phyloP scores from a whole-genome alignment of 345 rosid species.

The Garcia nutans region DNA sequence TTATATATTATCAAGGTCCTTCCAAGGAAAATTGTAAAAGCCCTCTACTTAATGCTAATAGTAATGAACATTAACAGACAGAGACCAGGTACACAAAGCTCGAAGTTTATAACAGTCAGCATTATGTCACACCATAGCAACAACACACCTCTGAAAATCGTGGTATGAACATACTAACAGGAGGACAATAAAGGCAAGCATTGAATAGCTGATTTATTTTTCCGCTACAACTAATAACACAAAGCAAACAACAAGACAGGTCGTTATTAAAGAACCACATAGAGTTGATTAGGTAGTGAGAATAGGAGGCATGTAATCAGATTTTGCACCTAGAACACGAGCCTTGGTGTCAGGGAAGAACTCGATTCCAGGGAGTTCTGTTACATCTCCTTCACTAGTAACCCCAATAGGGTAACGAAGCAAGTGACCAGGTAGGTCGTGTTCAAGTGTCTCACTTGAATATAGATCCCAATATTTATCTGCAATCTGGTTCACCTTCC shows the following conservation, averaged over 20 bases:
- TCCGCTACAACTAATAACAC: constrained; percentile 7
- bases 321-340: constrained; percentile 71
- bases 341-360: constrained; percentile 95
- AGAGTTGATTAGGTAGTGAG: constrained; percentile 59
- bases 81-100: background rate
- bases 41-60: background rate
- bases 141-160: constrained; percentile 19
- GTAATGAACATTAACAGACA: background rate
- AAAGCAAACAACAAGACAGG: background rate
- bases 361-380: constrained; percentile 66
- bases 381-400: constrained; percentile 59
- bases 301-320: constrained; percentile 94
- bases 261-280: background rate
- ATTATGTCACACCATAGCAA: constrained; percentile 19
- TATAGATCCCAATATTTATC: constrained; percentile 92
- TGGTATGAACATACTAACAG: constrained; percentile 16
- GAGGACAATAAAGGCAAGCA: constrained; percentile 5
- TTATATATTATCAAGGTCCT: too few relatives aligned
- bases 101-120: constrained; percentile 8
- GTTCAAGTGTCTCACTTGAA: constrained; percentile 68
- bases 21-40: background rate
- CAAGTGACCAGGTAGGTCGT: constrained; percentile 87
- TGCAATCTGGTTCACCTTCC: constrained; percentile 71
- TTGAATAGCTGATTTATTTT: constrained; percentile 13
- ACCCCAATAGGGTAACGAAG: constrained; percentile 81